These are phyloP conservation scores for Pseudocercospora pini-densiflorae DNA, from an alignment of 2,329 filamentous ascomycete species.

Conservation along the genomic window DNA sequence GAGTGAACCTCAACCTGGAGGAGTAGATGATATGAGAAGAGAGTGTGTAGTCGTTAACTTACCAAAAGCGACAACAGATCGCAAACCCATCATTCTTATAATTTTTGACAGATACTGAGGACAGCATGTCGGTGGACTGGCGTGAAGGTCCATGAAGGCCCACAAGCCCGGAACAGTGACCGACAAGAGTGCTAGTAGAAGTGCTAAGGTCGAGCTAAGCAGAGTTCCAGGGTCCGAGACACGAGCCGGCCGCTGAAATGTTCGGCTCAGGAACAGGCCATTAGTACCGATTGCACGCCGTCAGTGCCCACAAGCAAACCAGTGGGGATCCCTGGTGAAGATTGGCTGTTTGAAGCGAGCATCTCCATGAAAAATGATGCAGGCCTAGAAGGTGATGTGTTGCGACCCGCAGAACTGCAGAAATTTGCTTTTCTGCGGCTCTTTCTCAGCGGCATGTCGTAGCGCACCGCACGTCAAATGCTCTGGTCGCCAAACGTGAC, in stretches of 20 bases:
- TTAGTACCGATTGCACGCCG: background rate
- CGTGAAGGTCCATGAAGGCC: background rate
- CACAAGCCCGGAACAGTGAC: background rate
- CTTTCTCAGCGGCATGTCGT: background rate
- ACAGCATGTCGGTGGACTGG: background rate
- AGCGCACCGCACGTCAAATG: background rate
- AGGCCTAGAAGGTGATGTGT: background rate
- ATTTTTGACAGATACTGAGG: background rate
- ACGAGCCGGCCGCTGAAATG: background rate
- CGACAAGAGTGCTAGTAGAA: background rate
- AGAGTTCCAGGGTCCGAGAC: background rate
- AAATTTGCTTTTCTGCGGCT: background rate
- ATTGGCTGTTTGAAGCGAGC: background rate
- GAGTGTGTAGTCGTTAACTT: background rate
- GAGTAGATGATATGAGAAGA: background rate
- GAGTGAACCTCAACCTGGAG: background rate
- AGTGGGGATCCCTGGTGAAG: background rate
- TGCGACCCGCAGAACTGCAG: background rate
- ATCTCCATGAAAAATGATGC: background rate
- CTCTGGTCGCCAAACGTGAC: background rate
- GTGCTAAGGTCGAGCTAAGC: background rate
- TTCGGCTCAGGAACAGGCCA: background rate
- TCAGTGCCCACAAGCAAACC: background rate
- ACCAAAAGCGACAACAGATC: background rate
- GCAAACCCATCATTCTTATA: background rate